phyloP scores from a whole-genome alignment of 495 filamentous ascomycete genomes.

The Penicillium silybi region DNA sequence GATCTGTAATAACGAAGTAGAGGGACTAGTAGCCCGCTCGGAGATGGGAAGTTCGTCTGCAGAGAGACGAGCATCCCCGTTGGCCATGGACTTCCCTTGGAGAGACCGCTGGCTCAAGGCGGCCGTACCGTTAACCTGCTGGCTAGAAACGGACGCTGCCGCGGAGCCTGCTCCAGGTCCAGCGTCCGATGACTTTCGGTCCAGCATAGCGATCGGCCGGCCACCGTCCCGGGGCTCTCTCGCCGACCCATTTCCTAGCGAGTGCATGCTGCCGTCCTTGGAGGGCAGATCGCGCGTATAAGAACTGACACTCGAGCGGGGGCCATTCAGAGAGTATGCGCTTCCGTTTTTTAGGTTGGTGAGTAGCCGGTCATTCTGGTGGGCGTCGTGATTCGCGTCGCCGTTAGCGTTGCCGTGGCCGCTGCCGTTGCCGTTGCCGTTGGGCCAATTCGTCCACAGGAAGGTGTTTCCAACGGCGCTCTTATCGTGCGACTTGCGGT shows the following conservation, averaged over 20 bases:
- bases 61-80: conserved; percentile 40
- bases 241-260: conserved; percentile 43
- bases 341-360: conserved; percentile 40
- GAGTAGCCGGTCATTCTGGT: conserved; percentile 35
- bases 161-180: conserved; percentile 30
- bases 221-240: conserved; percentile 39
- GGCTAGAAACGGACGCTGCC: conserved; percentile 24
- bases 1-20: conserved; percentile 30
- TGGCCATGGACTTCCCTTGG: conserved; percentile 36
- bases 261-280: conserved; percentile 51
- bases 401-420: neutral
- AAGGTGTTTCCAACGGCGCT: conserved; percentile 45
- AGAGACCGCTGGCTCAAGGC: conserved; percentile 19
- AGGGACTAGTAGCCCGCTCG: conserved; percentile 25
- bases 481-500: conserved; percentile 46
- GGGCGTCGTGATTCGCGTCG: conserved; percentile 34
- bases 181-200: conserved; percentile 33
- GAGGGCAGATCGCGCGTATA: conserved; percentile 49
- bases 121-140: conserved; percentile 34
- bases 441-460: conserved; percentile 47
- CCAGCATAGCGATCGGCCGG: conserved; percentile 35
- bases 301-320: conserved; percentile 45
- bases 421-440: conserved; percentile 14
- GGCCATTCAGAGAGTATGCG: conserved; percentile 45
- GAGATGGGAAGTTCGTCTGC: conserved; percentile 31